Base-by-base conservation (phyloP, 768 basidiomycete genomes). In the Hygrophorus russula region DNA sequence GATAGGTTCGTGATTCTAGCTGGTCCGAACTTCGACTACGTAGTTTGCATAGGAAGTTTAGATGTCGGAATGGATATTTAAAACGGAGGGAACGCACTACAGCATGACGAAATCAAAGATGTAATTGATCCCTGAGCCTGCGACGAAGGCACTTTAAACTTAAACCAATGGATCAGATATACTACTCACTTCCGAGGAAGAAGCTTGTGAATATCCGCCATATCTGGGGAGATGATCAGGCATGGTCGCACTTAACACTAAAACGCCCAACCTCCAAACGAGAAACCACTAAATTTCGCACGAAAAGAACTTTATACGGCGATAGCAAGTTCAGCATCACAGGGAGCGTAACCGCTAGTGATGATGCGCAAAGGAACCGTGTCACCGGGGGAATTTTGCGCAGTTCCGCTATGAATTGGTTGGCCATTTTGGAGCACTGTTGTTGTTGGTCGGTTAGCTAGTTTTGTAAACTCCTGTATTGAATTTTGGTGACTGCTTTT, bases 321-420 rank as follows among this genome's bases (percentile, higher is more conserved):
- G 70, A 61, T 17, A 87, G 52, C 2, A 85, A 44, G 10, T 72
- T 62, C 51, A 80, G 57, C 48, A 83, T 56, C 19, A 72, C 63
- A 0, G 84, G 71, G 1, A 80, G 15, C 0, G 86, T 75, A 31
- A 87, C 64, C 0, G 61, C 75, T 2, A 85, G 54, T 1, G 77
- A 73, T 1, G 84, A 81, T 15, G 62, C 65, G 45, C 74, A 69
- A 79, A 77, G 28, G 17, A 80, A 76, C 27, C 89, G 76, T 4
- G 89, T 90, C 30, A 92, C 80, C 28, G 82, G 82, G 0, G 89
- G 88, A 1, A 91, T 85, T 64, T 87, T 89, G 52, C 69, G 74
- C 41, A 90, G 59, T 64, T 89, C 82, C 15, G 73, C 38, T 3
- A 28, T 10, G n/a, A 39, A 19, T 14, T 19, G 33, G 14, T 20